These are phyloP conservation scores for Podospora conica DNA, from an alignment of 495 filamentous ascomycete species.

Conservation along the genomic window DNA sequence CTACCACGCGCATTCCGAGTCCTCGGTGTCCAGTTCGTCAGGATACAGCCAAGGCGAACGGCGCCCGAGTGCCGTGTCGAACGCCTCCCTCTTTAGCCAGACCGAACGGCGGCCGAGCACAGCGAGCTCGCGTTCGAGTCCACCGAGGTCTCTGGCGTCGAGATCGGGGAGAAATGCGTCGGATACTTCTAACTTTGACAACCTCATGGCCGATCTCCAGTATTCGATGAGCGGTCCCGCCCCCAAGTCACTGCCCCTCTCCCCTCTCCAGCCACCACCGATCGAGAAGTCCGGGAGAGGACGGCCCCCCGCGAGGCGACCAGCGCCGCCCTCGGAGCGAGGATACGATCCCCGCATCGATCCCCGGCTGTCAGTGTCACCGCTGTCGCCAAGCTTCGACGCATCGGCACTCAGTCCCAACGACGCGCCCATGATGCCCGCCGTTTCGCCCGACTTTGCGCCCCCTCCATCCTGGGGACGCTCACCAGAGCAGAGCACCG, in stretches of 20 bases:
- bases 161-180: conserved; percentile 33
- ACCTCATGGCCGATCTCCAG: conserved; percentile 48
- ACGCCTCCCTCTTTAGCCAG: conserved; percentile 52
- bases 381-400: conserved; percentile 22
- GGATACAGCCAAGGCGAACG: conserved; percentile 43
- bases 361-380: conserved; percentile 21
- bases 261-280: conserved; percentile 24
- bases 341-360: conserved; percentile 35
- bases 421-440: conserved; percentile 8
- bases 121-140: conserved; percentile 67
- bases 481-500: conserved; percentile 14
- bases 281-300: conserved; percentile 13
- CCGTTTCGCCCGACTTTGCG: conserved; percentile 6
- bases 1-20: conserved; percentile 60
- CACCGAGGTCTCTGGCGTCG: conserved; percentile 41
- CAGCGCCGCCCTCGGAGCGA: conserved; percentile 23
- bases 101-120: conserved; percentile 50
- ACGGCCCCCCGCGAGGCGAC: conserved; percentile 22
- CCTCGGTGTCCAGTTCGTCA: conserved; percentile 64
- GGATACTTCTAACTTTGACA: conserved; percentile 38
- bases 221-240: conserved; percentile 39
- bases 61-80: conserved; percentile 49
- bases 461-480: conserved; percentile 16
- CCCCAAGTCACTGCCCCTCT: conserved; percentile 9
- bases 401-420: conserved; percentile 14